Conservation (phyloP, 129 eudicot species). For the Helianthus tuberosus region DNA sequence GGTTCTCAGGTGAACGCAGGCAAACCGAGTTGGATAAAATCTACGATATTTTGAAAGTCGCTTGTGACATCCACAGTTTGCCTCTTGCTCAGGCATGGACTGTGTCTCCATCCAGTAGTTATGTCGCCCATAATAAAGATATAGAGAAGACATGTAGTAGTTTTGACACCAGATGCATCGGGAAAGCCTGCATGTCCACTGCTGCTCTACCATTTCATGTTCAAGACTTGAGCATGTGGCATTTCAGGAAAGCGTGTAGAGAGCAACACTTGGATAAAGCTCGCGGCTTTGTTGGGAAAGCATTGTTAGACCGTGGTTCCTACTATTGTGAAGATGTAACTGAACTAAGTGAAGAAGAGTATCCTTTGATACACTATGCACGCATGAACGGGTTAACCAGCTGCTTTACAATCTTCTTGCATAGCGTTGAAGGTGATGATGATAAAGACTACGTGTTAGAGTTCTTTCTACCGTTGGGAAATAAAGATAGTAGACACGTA, state of each 20-base stretch:
- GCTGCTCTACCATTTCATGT: constrained; percentile 7
- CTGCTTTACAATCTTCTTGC: no score
- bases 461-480: background rate
- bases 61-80: constrained; percentile 6
- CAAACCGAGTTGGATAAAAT: constrained; percentile 6
- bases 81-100: constrained; percentile 19
- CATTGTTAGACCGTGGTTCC: no score
- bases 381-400: no score
- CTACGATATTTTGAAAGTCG: background rate
- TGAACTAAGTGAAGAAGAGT: no score
- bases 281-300: no score
- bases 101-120: constrained; percentile 7
- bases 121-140: background rate
- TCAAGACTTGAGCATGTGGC: background rate
- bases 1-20: background rate
- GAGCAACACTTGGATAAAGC: no score
- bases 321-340: no score
- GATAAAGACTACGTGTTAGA: background rate
- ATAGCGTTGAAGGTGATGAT: background rate
- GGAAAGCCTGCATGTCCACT: constrained; percentile 9
- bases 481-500: background rate
- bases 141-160: constrained; percentile 11
- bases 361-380: no score
- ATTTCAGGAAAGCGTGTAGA: no score
- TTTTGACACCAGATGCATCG: constrained; percentile 2